Percentiles rank a stretch among this genome's conserved stretches.
Conservation (phyloP, 2,329 filamentous ascomycete genomes). For the Ophiosphaerella korrae region DNA sequence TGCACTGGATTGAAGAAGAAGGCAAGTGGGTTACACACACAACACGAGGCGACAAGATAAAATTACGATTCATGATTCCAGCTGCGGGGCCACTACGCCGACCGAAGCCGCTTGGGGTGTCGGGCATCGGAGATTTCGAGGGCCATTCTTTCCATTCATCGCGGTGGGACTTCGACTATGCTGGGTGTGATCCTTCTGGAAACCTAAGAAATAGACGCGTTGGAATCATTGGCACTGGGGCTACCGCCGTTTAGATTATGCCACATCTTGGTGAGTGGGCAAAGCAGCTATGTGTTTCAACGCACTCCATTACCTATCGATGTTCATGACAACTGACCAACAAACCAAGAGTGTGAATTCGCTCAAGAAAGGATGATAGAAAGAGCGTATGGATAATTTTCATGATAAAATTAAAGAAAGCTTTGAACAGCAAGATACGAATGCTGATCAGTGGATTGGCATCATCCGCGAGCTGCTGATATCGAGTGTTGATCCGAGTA, state of each 20-base stretch:
- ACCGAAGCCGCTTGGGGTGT: slow-evolving; percentile 39
- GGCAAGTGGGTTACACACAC: slow-evolving; percentile 39
- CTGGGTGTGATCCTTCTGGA: slow-evolving; percentile 26
- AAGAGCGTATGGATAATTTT: slow-evolving; percentile 53
- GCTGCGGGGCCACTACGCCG: slow-evolving; percentile 43
- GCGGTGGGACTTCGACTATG: slow-evolving; percentile 33
- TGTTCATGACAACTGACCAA: slow-evolving; percentile 35
- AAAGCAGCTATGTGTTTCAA: slow-evolving; percentile 60
- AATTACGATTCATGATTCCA: slow-evolving; percentile 28
- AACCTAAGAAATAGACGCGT: slow-evolving; percentile 40
- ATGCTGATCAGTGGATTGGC: slow-evolving; percentile 58
- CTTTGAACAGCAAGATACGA: slow-evolving; percentile 45
- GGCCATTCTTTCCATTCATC: slow-evolving; percentile 38
- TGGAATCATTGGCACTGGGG: slow-evolving; percentile 41
- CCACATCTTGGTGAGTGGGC: slow-evolving; percentile 53
- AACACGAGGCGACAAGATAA: slow-evolving; percentile 32
- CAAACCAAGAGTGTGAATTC: slow-evolving; percentile 15
- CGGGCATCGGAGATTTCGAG: slow-evolving; percentile 22
- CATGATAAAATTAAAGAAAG: slow-evolving; percentile 44
- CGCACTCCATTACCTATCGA: slow-evolving; percentile 57
- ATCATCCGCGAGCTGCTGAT: slow-evolving; percentile 25
- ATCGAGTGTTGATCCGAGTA: slow-evolving; percentile 5
- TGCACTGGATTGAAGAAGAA: slow-evolving; percentile 55
- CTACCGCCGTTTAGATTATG: slow-evolving; percentile 41
- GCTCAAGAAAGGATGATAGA: slow-evolving; percentile 56